Conservation (phyloP, 805 yeast genomes). For the Wickerhamomyces xylosicus region DNA sequence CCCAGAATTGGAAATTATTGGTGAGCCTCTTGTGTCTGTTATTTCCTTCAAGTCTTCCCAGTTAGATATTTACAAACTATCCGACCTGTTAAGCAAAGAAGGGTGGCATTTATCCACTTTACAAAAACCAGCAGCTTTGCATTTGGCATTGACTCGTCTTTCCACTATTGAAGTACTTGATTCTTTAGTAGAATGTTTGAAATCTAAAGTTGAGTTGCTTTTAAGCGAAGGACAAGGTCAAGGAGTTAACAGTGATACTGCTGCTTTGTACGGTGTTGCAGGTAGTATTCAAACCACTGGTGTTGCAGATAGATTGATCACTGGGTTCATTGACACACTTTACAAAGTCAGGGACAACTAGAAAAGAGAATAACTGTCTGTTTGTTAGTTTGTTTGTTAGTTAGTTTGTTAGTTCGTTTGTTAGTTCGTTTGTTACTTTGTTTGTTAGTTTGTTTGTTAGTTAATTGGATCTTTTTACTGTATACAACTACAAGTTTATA, state of each 20-base stretch:
- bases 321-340: slow-evolving; percentile 71
- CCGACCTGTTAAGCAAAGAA: slow-evolving; percentile 53
- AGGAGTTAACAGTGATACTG: slow-evolving; percentile 46
- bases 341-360: slow-evolving; percentile 42
- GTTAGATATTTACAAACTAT: slow-evolving; percentile 66
- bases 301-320: slow-evolving; percentile 70
- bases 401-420: too few relatives aligned
- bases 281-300: slow-evolving; percentile 81
- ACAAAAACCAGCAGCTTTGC: slow-evolving; percentile 87
- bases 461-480: too few relatives aligned
- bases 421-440: too few relatives aligned
- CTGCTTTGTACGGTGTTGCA: slow-evolving; percentile 92
- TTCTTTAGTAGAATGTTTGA: slow-evolving; percentile 41
- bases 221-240: slow-evolving; percentile 13
- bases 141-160: slow-evolving; percentile 76
- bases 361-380: too few relatives aligned
- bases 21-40: slow-evolving; percentile 81
- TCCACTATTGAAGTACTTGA: slow-evolving; percentile 47
- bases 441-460: too few relatives aligned
- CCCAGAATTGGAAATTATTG: slow-evolving; percentile 58
- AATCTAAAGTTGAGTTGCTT: slow-evolving; percentile 17
- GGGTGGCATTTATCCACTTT: slow-evolving; percentile 90
- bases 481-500: too few relatives aligned
- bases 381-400: too few relatives aligned
- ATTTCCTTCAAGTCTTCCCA: slow-evolving; percentile 57